Base-by-base conservation (phyloP, 345 rosid genomes). In the Syzygium jambos region DNA sequence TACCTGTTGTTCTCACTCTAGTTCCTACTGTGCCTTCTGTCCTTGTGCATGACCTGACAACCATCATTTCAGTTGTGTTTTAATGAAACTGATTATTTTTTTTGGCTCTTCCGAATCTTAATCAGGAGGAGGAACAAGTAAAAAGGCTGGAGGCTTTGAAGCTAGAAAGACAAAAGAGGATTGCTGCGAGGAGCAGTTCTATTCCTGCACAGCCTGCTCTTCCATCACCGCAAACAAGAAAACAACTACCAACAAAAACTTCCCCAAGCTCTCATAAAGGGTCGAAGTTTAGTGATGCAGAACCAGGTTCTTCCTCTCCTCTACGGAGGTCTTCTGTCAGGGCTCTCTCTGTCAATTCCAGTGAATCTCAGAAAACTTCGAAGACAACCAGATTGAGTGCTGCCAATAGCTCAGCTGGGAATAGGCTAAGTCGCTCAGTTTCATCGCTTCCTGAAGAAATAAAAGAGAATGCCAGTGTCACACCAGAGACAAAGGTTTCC, bases 101-200 rank as follows among this genome's bases (percentile, higher is more conserved):
- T 25, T 30, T 23, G 14, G 82, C 27, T 87, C 56, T 82, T 56
- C 59, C 78, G 25, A 11, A 78, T 73, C 52, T 88, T 86, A 89
- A 92, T 49, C 91, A 97, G 99, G 99, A 96, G 90, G 97, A 93
- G 90, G 98, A 93, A 80, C 86, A 84, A 54, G 10, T 5, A 53
- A 84, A 84, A 94, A 95, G 90, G 92, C 86, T 73, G 96, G 88
- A 89, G 95, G 99, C 55, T 90, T 98, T 9, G 98, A 96, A 91
- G 93, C 84, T 93, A 78, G 96, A 93, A 89, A 96, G 99, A 91
- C 96, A 97, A 89, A 95, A 97, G 93, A 91, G 99, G 92, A 97
- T 97, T 87, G 95, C 98, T 89, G 92, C 98, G 43, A 94, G 94
- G 90, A 93, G 93, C 82, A 90, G 93, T 87, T 84, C 98, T 53